Evolutionary conservation across 345 rosid genomes (phyloP).

Genomic region (Anastatica hierochuntica): DNA sequence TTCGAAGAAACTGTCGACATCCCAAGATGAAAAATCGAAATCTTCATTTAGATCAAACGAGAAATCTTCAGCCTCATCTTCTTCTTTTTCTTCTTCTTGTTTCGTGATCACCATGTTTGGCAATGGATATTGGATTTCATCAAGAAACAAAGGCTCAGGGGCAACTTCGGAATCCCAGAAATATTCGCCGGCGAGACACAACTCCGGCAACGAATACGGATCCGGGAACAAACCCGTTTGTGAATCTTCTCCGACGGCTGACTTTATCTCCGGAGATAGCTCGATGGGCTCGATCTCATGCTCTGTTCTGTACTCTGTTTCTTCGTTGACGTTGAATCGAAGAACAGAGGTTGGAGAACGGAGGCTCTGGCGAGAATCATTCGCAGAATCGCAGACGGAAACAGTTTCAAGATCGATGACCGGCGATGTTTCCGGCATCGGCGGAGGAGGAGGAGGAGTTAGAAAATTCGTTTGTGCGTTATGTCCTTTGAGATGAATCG

Average conservation of each 20-base stretch:
- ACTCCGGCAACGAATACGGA: conserved; percentile 20
- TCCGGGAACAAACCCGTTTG: conserved; percentile 21
- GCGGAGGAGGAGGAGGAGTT: conserved; percentile 39
- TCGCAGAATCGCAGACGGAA: conserved; percentile 37
- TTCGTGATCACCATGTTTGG: not conserved
- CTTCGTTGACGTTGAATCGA: conserved; percentile 44
- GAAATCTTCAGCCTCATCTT: conserved; percentile 11
- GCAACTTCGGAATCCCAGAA: conserved; percentile 33
- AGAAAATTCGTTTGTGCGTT: conserved; percentile 48
- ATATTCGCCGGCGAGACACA: conserved; percentile 19
- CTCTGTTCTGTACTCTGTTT: conserved; percentile 25
- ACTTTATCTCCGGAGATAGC: not conserved
- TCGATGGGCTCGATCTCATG: conserved; percentile 3
- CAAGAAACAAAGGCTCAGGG: conserved; percentile 39
- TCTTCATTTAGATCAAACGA: conserved; percentile 34
- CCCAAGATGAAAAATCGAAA: conserved; percentile 51
- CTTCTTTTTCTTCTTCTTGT: not conserved
- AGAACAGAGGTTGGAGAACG: conserved; percentile 81
- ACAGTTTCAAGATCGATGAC: conserved; percentile 22
- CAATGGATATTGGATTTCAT: conserved; percentile 25
- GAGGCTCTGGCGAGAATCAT: conserved; percentile 34
- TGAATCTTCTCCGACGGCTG: not conserved
- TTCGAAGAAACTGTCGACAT: conserved; percentile 47
- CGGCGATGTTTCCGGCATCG: not conserved
- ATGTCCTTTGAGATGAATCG: conserved; percentile 50